Base-by-base conservation (phyloP, 169 alveolate genomes). In the Babesia caballi region DNA sequence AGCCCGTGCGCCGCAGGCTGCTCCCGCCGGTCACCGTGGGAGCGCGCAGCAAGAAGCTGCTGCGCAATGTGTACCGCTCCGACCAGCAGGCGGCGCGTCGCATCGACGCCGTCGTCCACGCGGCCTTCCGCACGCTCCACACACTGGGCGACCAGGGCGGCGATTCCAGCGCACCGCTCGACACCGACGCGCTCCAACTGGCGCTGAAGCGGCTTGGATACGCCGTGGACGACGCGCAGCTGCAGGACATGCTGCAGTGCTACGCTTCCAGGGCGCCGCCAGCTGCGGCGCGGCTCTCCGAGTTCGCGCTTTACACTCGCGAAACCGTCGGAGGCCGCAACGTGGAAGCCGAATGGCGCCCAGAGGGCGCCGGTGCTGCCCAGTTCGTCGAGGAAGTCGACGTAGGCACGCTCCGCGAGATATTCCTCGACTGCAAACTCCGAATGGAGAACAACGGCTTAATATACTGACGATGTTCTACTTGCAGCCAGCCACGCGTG, bases 371-470 rank as follows among this genome's bases (percentile, higher is more conserved):
- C 2, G n/a, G 23, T 12, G 32, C 15, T 9, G 17, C 30, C 15
- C 35, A 14, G 32, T 12, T 44, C 38, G n/a, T 51, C 12, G 73
- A 71, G 14, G 5, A 19, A 12, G 38, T 71, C 42, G 56, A 36
- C 40, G 3, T 27, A 1, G 51, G 17, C 40, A 38, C 56, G 38
- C 23, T 71, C 32, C 7, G 46, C 5, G 51, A 59, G 3, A 56
- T 71, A 49, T 71, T 71, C 63, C 74, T 71, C 6, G 82, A 60
- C 65, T 71, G 74, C 65, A 56, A 71, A 35, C 66, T 71, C 23
- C 8, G 73, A 4, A 58, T 71, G 14, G 69, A 71, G 44, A 67
- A 28, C 17, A 67, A 67, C 46, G 78, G 67, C 27, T n/a, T 54
- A 51, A 67, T 67, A 67, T 67, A 57, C 41, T 67, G 57, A 50